Conservation (phyloP, 1,139 yeast genomes). For the Suhomyces bolitotheri region DNA sequence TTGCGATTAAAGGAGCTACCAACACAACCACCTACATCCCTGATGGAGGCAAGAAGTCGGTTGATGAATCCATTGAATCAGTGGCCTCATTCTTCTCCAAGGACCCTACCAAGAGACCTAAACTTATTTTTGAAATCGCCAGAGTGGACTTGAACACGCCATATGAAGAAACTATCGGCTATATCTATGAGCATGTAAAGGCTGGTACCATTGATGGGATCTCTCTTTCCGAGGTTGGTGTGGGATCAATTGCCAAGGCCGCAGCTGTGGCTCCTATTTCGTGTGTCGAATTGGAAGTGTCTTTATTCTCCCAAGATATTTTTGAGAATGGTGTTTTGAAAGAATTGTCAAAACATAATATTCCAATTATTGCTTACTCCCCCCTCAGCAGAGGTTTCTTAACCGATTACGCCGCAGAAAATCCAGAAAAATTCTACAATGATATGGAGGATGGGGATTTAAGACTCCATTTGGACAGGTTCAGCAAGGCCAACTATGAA, state of each 20-base stretch:
- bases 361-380: slow-evolving; percentile 76
- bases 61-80: slow-evolving; percentile 52
- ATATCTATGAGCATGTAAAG: slow-evolving; percentile 53
- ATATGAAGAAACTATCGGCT: slow-evolving; percentile 49
- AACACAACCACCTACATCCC: slow-evolving; percentile 40
- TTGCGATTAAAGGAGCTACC: slow-evolving; percentile 70
- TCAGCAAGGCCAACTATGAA: slow-evolving; percentile 54
- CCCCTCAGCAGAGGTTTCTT: slow-evolving; percentile 81
- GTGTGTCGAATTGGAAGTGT: slow-evolving; percentile 74
- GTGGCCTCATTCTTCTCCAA: slow-evolving; percentile 47
- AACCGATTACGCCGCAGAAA: slow-evolving; percentile 56
- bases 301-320: slow-evolving; percentile 64
- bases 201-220: slow-evolving; percentile 63
- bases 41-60: slow-evolving; percentile 47
- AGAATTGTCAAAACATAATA: slow-evolving; percentile 45
- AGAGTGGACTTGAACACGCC: slow-evolving; percentile 59
- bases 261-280: slow-evolving; percentile 50
- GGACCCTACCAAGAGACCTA: slow-evolving; percentile 33
- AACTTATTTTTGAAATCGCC: slow-evolving; percentile 66
- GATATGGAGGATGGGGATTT: slow-evolving; percentile 57
- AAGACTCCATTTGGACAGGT: slow-evolving; percentile 56
- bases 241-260: slow-evolving; percentile 59
- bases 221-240: slow-evolving; percentile 70
- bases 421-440: slow-evolving; percentile 29
- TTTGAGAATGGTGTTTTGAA: slow-evolving; percentile 60